Evolutionary conservation across 306 rosid species (phyloP).

Genomic region (Begonia peltatifolia): DNA sequence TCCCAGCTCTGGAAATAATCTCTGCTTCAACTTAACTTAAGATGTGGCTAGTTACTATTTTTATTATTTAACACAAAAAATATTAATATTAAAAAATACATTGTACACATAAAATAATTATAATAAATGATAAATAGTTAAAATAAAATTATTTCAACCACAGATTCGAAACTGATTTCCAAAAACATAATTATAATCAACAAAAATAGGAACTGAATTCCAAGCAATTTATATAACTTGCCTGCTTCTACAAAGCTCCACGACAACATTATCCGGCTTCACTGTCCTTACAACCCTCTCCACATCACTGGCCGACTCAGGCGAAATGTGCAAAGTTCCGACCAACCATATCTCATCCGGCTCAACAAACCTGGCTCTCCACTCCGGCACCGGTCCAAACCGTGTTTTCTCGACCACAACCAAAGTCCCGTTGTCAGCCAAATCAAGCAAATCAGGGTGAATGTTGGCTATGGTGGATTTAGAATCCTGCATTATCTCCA

Average conservation of each 20-base stretch:
- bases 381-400: conserved; percentile 64
- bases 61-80: too few species aligned
- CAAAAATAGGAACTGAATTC: background rate
- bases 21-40: conserved; percentile 49
- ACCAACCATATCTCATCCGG: conserved; percentile 62
- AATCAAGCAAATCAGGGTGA: conserved; percentile 68
- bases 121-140: background rate
- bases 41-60: conserved; percentile 24
- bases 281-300: conserved; percentile 54
- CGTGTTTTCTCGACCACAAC: conserved; percentile 55
- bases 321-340: conserved; percentile 54
- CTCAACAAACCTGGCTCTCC: conserved; percentile 68
- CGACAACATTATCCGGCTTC: conserved; percentile 69
- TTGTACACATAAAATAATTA: background rate
- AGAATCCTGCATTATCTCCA: conserved; percentile 35
- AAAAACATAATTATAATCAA: background rate
- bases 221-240: conserved; percentile 13
- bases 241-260: conserved; percentile 94
- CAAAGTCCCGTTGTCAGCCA: conserved; percentile 60
- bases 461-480: conserved; percentile 38
- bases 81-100: too few species aligned
- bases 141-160: too few species aligned
- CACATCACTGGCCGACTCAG: conserved; percentile 47
- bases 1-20: conserved; percentile 84
- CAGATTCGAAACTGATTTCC: background rate